phyloP scores from a whole-genome alignment of 139 green algal species.

The Asterochloris sp. region DNA sequence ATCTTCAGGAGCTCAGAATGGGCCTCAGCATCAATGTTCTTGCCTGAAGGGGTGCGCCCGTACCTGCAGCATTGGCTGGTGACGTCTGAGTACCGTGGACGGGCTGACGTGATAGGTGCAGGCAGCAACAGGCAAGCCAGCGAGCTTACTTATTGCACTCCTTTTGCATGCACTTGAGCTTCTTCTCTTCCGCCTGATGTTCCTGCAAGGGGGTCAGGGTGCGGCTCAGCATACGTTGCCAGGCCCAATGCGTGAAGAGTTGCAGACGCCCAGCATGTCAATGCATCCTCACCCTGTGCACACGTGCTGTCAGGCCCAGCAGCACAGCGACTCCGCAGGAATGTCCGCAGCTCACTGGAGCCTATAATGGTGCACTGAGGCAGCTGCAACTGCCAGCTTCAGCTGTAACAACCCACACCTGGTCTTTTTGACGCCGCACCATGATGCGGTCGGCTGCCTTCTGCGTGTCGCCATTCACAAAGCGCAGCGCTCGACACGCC shows the following conservation, averaged over 20 bases:
- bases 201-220: not conserved
- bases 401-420: not conserved
- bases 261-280: not conserved
- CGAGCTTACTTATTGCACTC: not conserved
- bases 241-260: not conserved
- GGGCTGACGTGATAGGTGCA: not conserved
- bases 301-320: not conserved
- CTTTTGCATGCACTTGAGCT: not conserved
- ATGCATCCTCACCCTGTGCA: not conserved
- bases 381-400: not conserved
- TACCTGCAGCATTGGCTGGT: constrained; percentile 3
- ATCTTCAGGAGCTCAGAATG: not conserved
- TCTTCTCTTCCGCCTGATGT: not conserved
- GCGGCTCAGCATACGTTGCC: not conserved
- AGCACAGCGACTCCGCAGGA: not conserved
- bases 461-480: not conserved
- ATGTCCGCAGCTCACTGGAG: not conserved
- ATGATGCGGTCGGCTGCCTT: not conserved
- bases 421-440: constrained; percentile 7
- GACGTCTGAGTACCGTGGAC: not conserved
- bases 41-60: not conserved
- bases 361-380: not conserved
- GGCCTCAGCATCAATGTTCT: not conserved
- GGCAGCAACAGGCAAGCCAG: not conserved
- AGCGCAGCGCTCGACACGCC: constrained; percentile 7